Conservation (phyloP, 2,329 filamentous ascomycete species). For the Penicillium sp. region DNA sequence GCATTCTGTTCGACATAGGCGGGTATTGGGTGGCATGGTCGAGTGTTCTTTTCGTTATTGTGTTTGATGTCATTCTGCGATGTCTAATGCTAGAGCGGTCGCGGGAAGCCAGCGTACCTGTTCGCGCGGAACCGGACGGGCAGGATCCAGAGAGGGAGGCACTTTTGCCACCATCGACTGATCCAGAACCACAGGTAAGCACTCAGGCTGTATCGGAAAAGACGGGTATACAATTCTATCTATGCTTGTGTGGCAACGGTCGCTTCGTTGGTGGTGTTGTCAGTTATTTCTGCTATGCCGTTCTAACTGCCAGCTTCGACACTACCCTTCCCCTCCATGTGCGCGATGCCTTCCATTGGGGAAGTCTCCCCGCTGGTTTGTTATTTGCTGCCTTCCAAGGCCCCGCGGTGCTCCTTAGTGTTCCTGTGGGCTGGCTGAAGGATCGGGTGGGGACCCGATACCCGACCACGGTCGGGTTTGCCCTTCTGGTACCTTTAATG, state of each 20-base stretch:
- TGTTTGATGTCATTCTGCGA: slow-evolving; percentile 28
- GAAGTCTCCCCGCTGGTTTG: slow-evolving; percentile 53
- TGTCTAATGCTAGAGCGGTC: slow-evolving; percentile 23
- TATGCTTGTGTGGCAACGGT: slow-evolving; percentile 41
- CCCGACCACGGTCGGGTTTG: slow-evolving; percentile 24
- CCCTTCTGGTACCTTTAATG: slow-evolving; percentile 20
- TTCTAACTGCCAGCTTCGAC: slow-evolving; percentile 55
- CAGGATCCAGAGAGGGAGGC: not conserved
- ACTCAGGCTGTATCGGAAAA: not conserved
- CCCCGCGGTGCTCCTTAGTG: slow-evolving; percentile 56
- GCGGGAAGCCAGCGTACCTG: not conserved
- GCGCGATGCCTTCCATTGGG: slow-evolving; percentile 52
- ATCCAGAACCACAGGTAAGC: not conserved
- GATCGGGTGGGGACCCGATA: slow-evolving; percentile 23
- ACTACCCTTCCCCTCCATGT: slow-evolving; percentile 57
- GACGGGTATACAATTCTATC: slow-evolving; percentile 22
- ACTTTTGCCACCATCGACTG: not conserved
- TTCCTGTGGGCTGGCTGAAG: slow-evolving; percentile 52
- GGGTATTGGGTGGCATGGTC: slow-evolving; percentile 32
- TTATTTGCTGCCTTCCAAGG: slow-evolving; percentile 58
- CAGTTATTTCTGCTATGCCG: slow-evolving; percentile 46
- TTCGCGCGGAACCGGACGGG: not conserved
- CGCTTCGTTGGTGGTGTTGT: slow-evolving; percentile 43
- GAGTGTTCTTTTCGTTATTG: slow-evolving; percentile 24
- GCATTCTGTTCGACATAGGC: slow-evolving; percentile 23